phyloP scores from a whole-genome alignment of 306 rosid species.

The Fagus sylvatica region DNA sequence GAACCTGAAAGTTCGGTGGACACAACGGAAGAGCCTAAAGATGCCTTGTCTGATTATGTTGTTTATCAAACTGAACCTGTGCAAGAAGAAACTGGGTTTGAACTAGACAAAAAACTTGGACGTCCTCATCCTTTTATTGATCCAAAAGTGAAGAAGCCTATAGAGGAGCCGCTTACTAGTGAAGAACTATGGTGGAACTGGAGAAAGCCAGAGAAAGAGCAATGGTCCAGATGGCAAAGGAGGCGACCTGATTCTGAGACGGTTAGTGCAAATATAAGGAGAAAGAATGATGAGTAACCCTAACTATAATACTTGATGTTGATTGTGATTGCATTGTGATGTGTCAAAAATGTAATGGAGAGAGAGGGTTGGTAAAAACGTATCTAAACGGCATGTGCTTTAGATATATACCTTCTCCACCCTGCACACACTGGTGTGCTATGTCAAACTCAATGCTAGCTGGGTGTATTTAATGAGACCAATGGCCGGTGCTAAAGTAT shows the following conservation, averaged over 20 bases:
- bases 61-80: constrained; percentile 71
- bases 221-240: constrained; percentile 99
- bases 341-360: not conserved
- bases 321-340: not conserved
- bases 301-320: not conserved
- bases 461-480: not conserved
- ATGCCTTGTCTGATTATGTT: constrained; percentile 64
- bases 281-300: not conserved
- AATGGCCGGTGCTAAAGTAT: not conserved
- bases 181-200: constrained; percentile 98
- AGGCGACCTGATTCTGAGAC: constrained; percentile 90
- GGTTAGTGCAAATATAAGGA: constrained; percentile 50
- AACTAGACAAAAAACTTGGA: constrained; percentile 68
- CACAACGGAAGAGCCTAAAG: constrained; percentile 55
- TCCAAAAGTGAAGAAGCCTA: constrained; percentile 68
- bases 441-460: not conserved
- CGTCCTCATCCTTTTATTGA: constrained; percentile 84
- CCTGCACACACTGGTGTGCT: too few species aligned
- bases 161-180: constrained; percentile 61
- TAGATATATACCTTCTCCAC: not conserved
- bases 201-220: constrained; percentile 85
- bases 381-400: not conserved
- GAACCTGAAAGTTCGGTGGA: constrained; percentile 50
- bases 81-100: constrained; percentile 62
- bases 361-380: not conserved